A percentile compares a stretch with the other conserved stretches of the same genome.
Conservation (phyloP, 352 stramenopile species). For the Thraustochytrium striatum region DNA sequence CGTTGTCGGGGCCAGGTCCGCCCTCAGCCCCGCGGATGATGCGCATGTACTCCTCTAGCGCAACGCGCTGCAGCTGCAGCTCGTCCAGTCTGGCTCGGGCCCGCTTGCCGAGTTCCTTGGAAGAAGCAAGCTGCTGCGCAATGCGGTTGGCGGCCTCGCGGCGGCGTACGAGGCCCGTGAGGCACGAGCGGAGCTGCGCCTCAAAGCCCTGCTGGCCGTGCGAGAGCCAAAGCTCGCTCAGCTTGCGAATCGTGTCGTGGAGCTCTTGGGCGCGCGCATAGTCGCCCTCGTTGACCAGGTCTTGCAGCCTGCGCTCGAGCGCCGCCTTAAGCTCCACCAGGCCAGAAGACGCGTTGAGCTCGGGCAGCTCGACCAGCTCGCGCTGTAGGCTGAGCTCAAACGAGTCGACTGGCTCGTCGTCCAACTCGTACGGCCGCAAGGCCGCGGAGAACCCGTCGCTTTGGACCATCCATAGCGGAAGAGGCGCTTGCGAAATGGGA, state of each 20-base stretch:
- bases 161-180: neutral
- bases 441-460: neutral
- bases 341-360: neutral
- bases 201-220: slow-evolving; percentile 4
- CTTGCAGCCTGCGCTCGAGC: neutral
- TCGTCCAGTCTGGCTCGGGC: neutral
- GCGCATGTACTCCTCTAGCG: slow-evolving; percentile 5
- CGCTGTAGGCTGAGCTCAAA: neutral
- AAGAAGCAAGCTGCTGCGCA: neutral
- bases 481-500: neutral
- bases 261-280: neutral
- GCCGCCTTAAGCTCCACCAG: neutral
- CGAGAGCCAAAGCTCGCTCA: neutral
- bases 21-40: neutral
- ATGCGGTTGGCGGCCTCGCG: neutral
- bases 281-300: neutral
- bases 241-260: neutral
- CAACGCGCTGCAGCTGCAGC: neutral
- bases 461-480: slow-evolving; percentile 17
- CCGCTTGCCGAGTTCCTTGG: neutral
- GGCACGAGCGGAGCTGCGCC: neutral
- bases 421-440: neutral
- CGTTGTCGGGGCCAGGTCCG: neutral
- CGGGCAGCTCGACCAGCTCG: slow-evolving; percentile 12
- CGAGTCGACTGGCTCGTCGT: neutral